Conservation (phyloP, 2,329 filamentous ascomycete species). For the Cladosporium sp. region DNA sequence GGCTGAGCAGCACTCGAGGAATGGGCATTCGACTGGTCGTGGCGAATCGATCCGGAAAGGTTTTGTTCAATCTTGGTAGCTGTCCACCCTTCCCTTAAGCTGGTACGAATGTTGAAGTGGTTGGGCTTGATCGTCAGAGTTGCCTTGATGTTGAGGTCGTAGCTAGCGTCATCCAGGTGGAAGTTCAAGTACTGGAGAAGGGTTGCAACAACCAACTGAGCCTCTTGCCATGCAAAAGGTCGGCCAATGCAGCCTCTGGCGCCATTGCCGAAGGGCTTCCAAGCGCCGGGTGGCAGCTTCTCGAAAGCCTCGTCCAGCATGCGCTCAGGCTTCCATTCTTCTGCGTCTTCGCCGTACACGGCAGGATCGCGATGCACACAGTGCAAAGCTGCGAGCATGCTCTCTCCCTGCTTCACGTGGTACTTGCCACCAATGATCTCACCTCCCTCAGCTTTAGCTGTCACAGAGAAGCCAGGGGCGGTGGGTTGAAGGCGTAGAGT, state of each 20-base stretch:
- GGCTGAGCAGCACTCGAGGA: constrained; percentile 2
- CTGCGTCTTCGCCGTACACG: constrained; percentile 62
- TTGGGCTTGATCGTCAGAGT: constrained; percentile 62
- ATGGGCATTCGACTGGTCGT: constrained; percentile 1
- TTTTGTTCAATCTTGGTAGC: constrained; percentile 39
- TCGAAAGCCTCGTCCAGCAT: constrained; percentile 68
- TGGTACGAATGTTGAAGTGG: constrained; percentile 59
- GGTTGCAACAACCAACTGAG: constrained; percentile 57
- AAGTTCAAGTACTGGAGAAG: constrained; percentile 71
- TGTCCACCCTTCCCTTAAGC: constrained; percentile 49
- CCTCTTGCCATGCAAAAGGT: constrained; percentile 69
- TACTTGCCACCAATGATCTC: constrained; percentile 59
- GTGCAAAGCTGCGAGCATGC: constrained; percentile 48
- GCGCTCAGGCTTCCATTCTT: constrained; percentile 65
- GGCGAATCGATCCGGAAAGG: constrained; percentile 22
- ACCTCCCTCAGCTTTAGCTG: constrained; percentile 47
- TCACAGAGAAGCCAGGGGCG: constrained; percentile 55
- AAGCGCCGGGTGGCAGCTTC: constrained; percentile 29
- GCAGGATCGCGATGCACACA: constrained; percentile 58
- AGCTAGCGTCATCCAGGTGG: constrained; percentile 56
- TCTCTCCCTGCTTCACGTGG: constrained; percentile 49
- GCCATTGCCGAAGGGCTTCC: constrained; percentile 66
- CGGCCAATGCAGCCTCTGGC: constrained; percentile 67
- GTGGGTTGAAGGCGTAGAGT: constrained; percentile 58
- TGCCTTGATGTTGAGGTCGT: constrained; percentile 52